Conservation (phyloP, 257 asterid genomes). For the Lithospermum erythrorhizon region DNA sequence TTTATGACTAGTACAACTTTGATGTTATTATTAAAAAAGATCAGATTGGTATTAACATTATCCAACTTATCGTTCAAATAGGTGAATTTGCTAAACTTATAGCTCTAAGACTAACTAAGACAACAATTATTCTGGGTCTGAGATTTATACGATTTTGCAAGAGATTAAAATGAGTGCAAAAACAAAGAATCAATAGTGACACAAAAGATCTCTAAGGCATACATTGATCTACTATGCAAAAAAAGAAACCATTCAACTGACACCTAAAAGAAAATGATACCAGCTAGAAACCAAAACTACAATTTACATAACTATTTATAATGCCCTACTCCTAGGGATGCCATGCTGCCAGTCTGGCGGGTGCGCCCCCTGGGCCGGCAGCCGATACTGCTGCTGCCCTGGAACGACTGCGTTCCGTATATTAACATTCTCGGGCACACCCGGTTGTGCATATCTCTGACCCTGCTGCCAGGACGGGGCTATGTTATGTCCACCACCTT, state of each 20-base stretch:
- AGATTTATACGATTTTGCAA: too few relatives aligned
- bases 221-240: too few relatives aligned
- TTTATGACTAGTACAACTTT: too few relatives aligned
- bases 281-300: neutral
- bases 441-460: constrained; percentile 11
- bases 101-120: too few relatives aligned
- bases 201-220: too few relatives aligned
- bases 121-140: too few relatives aligned
- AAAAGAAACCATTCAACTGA: neutral
- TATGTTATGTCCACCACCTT: neutral
- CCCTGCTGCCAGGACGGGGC: constrained; percentile 9
- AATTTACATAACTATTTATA: constrained; percentile 5
- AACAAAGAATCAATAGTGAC: too few relatives aligned
- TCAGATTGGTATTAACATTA: too few relatives aligned
- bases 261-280: neutral
- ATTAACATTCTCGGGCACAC: neutral
- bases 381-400: constrained; percentile 9
- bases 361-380: constrained; percentile 6
- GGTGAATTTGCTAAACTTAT: too few relatives aligned
- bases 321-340: constrained; percentile 20
- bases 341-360: constrained; percentile 14
- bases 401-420: constrained; percentile 1
- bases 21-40: too few relatives aligned
- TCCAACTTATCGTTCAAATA: too few relatives aligned
- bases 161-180: too few relatives aligned